Percentiles rank a stretch among this genome's conserved stretches.
These are phyloP conservation scores for Heritiera fomes DNA, from an alignment of 345 rosid species.

Conservation along the genomic window DNA sequence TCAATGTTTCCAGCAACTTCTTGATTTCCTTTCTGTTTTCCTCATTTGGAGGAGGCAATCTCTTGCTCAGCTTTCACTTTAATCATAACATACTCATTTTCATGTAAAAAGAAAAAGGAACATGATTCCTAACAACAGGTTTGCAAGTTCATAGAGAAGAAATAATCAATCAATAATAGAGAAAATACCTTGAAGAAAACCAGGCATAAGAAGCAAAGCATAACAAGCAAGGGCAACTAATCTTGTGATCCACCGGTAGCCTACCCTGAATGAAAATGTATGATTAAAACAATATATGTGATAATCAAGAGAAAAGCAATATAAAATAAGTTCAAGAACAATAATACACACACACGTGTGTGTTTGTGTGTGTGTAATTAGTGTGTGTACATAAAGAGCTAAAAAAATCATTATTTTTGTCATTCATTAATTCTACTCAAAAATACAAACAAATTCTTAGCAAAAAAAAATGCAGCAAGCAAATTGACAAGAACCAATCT, in stretches of 20 bases:
- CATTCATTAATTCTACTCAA: neutral
- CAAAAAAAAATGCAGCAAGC: neutral
- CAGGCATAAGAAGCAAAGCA: constrained; percentile 85
- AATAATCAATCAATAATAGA: neutral
- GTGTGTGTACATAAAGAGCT: neutral
- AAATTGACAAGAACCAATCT: neutral
- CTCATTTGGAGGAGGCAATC: neutral
- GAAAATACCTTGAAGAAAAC: constrained; percentile 80
- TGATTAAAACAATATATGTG: constrained; percentile 11
- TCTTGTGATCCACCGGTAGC: constrained; percentile 81
- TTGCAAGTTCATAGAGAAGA: neutral
- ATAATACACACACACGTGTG: neutral
- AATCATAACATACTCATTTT: neutral
- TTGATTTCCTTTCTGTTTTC: neutral
- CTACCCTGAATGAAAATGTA: constrained; percentile 74
- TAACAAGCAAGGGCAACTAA: constrained; percentile 79
- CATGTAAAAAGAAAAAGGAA: neutral
- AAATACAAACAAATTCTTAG: neutral
- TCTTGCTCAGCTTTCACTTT: neutral
- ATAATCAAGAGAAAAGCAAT: neutral
- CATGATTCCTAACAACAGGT: neutral
- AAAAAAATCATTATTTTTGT: neutral
- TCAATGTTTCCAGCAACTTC: neutral
- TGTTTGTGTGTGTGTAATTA: no score
- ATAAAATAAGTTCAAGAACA: neutral